Base-by-base conservation (phyloP, 441 rosid genomes). In the Adansonia grandidieri region DNA sequence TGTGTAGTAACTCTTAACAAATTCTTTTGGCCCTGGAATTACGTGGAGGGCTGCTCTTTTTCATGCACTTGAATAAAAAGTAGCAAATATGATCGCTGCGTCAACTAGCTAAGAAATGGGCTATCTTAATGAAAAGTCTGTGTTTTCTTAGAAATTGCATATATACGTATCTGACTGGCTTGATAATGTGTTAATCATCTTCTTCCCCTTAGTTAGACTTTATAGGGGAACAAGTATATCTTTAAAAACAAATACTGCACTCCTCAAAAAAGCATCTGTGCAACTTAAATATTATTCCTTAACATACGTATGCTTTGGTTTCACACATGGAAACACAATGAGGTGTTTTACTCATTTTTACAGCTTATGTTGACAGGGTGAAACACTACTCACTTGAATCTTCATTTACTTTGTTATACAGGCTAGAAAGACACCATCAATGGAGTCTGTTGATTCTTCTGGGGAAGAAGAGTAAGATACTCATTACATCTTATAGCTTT, bases 381-480 rank as follows among this genome's bases (percentile, higher is more conserved):
- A 15, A 61, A 58, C 64, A 37, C 32, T 53, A 56, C 70, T 77
- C 78, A 56, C 78, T 74, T 80, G 75, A 78, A 81, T 73, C 60
- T 73, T 76, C 57, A 14, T 77, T 67, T 9, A 14, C n/a, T 64
- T 62, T 72, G 84, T 87, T 75, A 77, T 82, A 32, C 96, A 96
- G 99, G 91, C 85, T 67, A 89, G 97, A 79, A 96, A 94, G 92
- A 88, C 92, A 79, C 90, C 93, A 0, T 94, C 97, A 58, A 78
- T 88, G 87, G 97, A 94, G 67, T 96, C 98, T 5, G 91, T 93
- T 85, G 99, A 91, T 88, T 96, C 93, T 83, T 94, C 97, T 58
- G 97, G 99, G 37, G 98, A 94, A 88, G 98, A 96, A 89, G 99
- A 94, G 99, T 96, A 91, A 91, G 99, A 78, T 82, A 62, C 65